phyloP scores from a whole-genome alignment of 2,329 filamentous ascomycete genomes.

The Neoascochyta sp. region DNA sequence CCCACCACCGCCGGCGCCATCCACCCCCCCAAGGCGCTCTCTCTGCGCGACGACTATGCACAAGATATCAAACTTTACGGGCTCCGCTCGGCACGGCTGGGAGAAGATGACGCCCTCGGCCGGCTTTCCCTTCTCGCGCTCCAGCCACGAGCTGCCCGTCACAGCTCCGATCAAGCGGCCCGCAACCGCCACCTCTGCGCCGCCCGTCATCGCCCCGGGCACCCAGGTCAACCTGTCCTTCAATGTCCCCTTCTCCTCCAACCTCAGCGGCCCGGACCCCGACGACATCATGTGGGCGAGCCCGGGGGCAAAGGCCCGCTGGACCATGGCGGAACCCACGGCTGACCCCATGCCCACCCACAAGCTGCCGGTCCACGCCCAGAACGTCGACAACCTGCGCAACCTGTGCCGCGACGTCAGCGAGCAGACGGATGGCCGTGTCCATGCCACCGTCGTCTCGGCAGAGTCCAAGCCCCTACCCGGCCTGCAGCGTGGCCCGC shows the following conservation, averaged over 20 bases:
- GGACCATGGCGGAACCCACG: conserved; percentile 87
- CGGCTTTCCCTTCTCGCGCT: conserved; percentile 60
- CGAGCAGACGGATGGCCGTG: conserved; percentile 58
- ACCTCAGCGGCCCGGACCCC: conserved; percentile 84
- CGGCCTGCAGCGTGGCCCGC: conserved; percentile 49
- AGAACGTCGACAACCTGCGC: conserved; percentile 76
- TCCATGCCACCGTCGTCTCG: conserved; percentile 79
- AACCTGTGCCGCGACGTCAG: conserved; percentile 79
- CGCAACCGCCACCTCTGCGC: conserved; percentile 43
- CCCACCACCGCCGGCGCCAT: conserved; percentile 19
- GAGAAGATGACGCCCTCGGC: conserved; percentile 61
- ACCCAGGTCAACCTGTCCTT: conserved; percentile 87
- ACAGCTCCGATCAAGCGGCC: conserved; percentile 55
- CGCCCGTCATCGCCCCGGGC: conserved; percentile 68
- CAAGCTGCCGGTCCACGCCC: conserved; percentile 85
- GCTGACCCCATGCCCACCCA: conserved; percentile 80
- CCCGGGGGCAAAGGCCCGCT: conserved; percentile 78
- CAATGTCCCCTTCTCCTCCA: conserved; percentile 94
- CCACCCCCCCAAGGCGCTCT: conserved; percentile 28
- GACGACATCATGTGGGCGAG: conserved; percentile 95
- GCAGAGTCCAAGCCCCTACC: conserved; percentile 66
- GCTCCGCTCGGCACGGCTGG: conserved; percentile 64
- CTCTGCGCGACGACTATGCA: conserved; percentile 50
- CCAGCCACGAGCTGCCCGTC: conserved; percentile 54
- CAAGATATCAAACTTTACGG: conserved; percentile 66